phyloP scores from a whole-genome alignment of 1,284 basidiomycete species.

The Ganoderma resinaceum region DNA sequence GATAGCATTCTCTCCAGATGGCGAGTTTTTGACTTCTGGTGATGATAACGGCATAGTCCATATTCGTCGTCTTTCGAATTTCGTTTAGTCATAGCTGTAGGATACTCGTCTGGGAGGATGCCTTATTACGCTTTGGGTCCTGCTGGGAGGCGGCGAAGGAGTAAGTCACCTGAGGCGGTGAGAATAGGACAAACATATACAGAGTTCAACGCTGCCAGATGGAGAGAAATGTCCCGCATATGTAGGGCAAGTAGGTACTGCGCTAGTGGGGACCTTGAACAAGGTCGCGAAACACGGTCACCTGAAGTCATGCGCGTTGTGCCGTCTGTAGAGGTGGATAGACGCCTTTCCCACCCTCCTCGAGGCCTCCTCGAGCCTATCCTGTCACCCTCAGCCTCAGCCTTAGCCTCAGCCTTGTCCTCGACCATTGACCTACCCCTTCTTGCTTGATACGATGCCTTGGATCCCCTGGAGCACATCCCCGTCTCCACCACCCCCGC shows the following conservation, averaged over 20 bases:
- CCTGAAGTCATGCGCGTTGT: no score
- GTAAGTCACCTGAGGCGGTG: neutral
- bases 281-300: no score
- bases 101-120: neutral
- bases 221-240: neutral
- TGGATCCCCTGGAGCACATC: slow-evolving; percentile 1
- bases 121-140: no score
- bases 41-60: neutral
- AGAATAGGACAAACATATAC: no score
- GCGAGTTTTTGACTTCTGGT: neutral
- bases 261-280: no score
- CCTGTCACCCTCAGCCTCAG: no score
- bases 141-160: no score
- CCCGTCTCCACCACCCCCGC: neutral
- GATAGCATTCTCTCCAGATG: neutral
- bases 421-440: neutral
- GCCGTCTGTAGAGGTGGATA: no score
- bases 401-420: neutral
- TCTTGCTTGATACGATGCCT: neutral
- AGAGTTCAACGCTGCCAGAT: neutral
- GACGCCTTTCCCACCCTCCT: neutral
- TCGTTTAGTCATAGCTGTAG: neutral
- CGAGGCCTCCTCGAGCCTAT: neutral
- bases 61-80: neutral
- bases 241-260: no score